A percentile compares a stretch with the other conserved stretches of the same genome.
Conservation (phyloP, 306 rosid genomes). For the Oxytropis ochrocephala region DNA sequence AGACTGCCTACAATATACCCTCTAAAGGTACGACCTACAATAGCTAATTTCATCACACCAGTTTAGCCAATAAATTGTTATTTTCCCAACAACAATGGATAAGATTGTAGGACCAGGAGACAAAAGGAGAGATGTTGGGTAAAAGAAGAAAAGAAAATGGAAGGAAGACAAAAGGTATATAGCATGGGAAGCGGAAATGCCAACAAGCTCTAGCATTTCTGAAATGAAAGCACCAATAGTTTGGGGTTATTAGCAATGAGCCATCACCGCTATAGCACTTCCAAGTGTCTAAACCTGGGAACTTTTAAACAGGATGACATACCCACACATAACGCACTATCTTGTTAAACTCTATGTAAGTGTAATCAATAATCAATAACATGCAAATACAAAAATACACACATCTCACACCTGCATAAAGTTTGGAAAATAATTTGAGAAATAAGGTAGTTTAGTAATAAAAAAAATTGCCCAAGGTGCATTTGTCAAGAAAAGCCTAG, state of each 20-base stretch:
- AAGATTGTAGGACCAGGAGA: background rate
- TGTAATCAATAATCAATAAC: background rate
- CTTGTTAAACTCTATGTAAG: background rate
- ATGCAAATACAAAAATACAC: background rate
- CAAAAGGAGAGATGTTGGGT: background rate
- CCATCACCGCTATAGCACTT: background rate
- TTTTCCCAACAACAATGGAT: background rate
- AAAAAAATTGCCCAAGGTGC: background rate
- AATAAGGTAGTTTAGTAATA: background rate
- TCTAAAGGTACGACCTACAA: background rate
- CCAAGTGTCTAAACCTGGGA: background rate
- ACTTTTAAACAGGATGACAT: background rate
- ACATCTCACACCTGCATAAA: background rate
- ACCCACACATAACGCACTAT: background rate
- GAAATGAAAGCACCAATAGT: background rate
- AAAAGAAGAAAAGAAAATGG: background rate
- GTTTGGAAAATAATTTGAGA: background rate
- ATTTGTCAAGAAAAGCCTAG: background rate
- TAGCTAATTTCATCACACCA: background rate
- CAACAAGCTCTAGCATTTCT: background rate
- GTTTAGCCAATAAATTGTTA: background rate
- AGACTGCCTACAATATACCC: background rate
- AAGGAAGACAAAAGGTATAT: background rate
- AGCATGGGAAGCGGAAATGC: background rate
- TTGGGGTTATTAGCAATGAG: background rate